Conservation (phyloP, 2,329 filamentous ascomycete species). For the Trichoderma aggressivum region DNA sequence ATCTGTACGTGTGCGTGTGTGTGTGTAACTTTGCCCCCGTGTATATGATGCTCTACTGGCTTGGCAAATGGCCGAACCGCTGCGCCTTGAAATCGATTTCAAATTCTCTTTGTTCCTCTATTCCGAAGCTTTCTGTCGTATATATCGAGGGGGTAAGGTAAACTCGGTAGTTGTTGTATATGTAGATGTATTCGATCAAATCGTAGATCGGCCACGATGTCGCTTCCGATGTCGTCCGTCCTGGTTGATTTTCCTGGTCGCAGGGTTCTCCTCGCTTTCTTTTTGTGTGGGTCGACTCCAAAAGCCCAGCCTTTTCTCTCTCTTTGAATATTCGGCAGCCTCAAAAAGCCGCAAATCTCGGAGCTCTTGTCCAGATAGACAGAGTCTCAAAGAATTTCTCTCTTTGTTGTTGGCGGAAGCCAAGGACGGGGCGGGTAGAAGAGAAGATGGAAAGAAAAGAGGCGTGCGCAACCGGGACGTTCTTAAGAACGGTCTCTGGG, state of each 20-base stretch:
- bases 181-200: not conserved
- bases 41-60: not conserved
- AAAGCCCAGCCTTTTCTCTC: not conserved
- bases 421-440: not conserved
- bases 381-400: not conserved
- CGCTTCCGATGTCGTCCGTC: not conserved
- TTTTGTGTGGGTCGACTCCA: not conserved
- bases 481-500: constrained; percentile 13
- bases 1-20: not conserved
- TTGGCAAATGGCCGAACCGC: not conserved
- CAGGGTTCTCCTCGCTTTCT: not conserved
- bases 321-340: not conserved
- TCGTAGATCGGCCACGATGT: not conserved
- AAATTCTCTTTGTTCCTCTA: not conserved
- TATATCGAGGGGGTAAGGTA: not conserved
- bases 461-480: constrained; percentile 4
- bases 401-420: not conserved
- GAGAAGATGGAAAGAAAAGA: not conserved
- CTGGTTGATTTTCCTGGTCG: not conserved
- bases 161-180: not conserved
- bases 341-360: not conserved
- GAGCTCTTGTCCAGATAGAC: not conserved
- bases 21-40: not conserved
- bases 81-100: not conserved
- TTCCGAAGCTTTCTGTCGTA: not conserved